Evolutionary conservation across 2,329 filamentous ascomycete species (phyloP).

Genomic region (Zelopaecilomyces penicillatus): DNA sequence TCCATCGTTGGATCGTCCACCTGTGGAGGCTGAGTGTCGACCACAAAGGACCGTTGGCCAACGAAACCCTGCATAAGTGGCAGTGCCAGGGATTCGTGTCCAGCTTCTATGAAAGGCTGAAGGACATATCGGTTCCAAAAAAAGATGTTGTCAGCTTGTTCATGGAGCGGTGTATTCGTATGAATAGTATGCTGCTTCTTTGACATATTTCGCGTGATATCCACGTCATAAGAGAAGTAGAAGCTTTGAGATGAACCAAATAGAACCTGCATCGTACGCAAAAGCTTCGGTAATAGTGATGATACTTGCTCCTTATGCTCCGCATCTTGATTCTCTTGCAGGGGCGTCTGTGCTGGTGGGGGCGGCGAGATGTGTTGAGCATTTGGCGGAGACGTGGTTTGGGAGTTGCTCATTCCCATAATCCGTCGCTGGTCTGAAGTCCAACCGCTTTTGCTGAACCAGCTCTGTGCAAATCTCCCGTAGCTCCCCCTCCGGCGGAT

Average conservation of each 20-base stretch:
- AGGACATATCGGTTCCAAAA: conserved; percentile 87
- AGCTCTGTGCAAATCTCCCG: conserved; percentile 79
- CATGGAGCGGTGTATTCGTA: conserved; percentile 51
- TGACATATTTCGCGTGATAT: conserved; percentile 64
- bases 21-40: conserved; percentile 54
- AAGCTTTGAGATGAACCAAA: conserved; percentile 79
- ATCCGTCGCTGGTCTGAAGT: conserved; percentile 60
- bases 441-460: conserved; percentile 85
- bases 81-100: conserved; percentile 62
- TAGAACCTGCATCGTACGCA: conserved; percentile 75
- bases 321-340: conserved; percentile 29
- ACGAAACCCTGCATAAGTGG: conserved; percentile 93
- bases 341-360: conserved; percentile 22
- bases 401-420: conserved; percentile 54
- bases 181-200: conserved; percentile 17
- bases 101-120: conserved; percentile 63
- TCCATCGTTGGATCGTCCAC: conserved; percentile 37
- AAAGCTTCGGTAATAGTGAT: conserved; percentile 68
- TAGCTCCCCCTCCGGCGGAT: conserved; percentile 77
- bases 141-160: conserved; percentile 65
- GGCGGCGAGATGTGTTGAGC: conserved; percentile 10
- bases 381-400: conserved; percentile 12
- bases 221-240: conserved; percentile 91
- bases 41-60: conserved; percentile 72
- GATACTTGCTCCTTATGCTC: conserved; percentile 18